These are phyloP conservation scores for Curvularia verruculosa DNA, from an alignment of 2,329 filamentous ascomycete genomes.

Conservation along the genomic window DNA sequence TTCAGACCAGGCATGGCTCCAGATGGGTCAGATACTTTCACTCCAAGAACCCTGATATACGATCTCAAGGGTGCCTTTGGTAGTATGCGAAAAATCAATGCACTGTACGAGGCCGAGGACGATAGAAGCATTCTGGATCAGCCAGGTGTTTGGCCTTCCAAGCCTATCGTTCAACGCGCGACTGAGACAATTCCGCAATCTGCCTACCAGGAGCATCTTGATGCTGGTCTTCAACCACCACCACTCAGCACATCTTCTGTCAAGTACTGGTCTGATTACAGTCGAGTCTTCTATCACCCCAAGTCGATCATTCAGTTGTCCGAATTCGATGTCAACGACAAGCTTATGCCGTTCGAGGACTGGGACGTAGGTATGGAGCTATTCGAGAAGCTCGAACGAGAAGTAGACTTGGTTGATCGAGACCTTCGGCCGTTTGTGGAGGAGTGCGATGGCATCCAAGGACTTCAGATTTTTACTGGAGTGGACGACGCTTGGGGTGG, in stretches of 20 bases:
- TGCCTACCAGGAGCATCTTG: constrained; percentile 79
- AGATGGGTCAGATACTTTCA: constrained; percentile 88
- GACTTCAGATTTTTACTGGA: constrained; percentile 69
- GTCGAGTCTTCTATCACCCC: constrained; percentile 89
- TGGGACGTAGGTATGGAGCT: constrained; percentile 54
- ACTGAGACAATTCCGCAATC: constrained; percentile 67
- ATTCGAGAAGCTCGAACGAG: constrained; percentile 54
- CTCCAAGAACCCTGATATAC: constrained; percentile 89
- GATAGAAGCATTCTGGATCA: constrained; percentile 38
- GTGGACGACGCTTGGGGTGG: constrained; percentile 61
- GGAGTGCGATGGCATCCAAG: constrained; percentile 92
- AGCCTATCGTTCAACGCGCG: constrained; percentile 67
- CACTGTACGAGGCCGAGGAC: constrained; percentile 73
- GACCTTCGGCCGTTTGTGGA: constrained; percentile 88
- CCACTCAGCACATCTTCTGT: constrained; percentile 72
- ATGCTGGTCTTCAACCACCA: constrained; percentile 69
- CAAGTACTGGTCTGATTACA: constrained; percentile 98
- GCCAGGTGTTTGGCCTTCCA: constrained; percentile 43
- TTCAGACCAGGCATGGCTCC: constrained; percentile 83
- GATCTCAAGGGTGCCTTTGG: constrained; percentile 95
- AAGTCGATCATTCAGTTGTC: constrained; percentile 79
- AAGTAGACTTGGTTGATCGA: constrained; percentile 82
- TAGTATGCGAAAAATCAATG: constrained; percentile 83
- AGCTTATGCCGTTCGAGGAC: constrained; percentile 80
- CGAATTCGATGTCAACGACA: constrained; percentile 83